phyloP scores from a whole-genome alignment of 176 grass and related monocot species.

The Canna indica region DNA sequence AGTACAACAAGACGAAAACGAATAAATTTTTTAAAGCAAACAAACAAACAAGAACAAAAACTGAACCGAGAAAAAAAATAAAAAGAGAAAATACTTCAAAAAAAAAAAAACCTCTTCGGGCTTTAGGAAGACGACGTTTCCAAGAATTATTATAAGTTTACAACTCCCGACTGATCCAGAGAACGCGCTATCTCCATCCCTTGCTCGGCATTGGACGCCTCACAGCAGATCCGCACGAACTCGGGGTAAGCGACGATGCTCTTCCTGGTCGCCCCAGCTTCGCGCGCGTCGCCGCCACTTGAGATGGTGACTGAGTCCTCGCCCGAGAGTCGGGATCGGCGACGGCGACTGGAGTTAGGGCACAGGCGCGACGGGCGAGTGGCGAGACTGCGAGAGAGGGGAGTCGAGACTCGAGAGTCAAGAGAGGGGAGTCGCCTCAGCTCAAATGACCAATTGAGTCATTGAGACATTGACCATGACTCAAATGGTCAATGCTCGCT shows the following conservation, averaged over 20 bases:
- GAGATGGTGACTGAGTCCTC: too few relatives aligned
- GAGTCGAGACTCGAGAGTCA: too few relatives aligned
- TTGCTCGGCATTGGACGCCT: constrained; percentile 32
- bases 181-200: constrained; percentile 57
- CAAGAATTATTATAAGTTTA: constrained; percentile 81
- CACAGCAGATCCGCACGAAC: constrained; percentile 58
- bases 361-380: too few relatives aligned
- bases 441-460: too few relatives aligned
- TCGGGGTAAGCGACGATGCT: constrained; percentile 48
- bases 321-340: too few relatives aligned
- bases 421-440: too few relatives aligned
- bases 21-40: not conserved
- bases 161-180: constrained; percentile 77
- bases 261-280: constrained; percentile 35
- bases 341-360: too few relatives aligned
- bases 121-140: constrained; percentile 71
- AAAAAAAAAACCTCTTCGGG: constrained; percentile 77
- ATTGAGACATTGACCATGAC: too few relatives aligned
- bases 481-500: too few relatives aligned
- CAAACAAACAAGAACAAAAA: not conserved
- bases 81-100: not conserved
- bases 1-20: not conserved
- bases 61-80: not conserved
- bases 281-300: constrained; percentile 60
- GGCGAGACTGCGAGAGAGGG: too few relatives aligned